These are phyloP conservation scores for Blastomyces emzantsi DNA, from an alignment of 2,329 filamentous ascomycete species.

Conservation along the genomic window DNA sequence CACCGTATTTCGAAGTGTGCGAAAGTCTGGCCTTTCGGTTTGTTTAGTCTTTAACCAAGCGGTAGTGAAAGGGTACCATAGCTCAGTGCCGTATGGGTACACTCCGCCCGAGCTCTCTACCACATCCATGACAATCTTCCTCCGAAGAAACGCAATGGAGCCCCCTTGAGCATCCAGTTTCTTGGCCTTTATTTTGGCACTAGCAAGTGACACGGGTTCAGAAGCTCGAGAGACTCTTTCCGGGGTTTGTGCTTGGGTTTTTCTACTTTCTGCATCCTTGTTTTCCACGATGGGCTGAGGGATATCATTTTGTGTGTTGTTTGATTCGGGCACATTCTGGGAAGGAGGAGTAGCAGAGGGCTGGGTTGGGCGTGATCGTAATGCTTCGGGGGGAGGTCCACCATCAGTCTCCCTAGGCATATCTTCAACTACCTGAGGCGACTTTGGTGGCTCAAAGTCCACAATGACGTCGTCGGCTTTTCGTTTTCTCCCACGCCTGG, in stretches of 20 bases:
- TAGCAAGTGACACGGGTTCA: background rate
- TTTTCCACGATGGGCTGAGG: background rate
- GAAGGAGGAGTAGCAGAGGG: background rate
- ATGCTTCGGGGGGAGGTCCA: background rate
- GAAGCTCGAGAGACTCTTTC: background rate
- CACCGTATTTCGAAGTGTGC: conserved; percentile 44
- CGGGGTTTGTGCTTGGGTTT: background rate
- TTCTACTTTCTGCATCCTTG: background rate
- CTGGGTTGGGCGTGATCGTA: background rate
- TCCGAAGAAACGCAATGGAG: conserved; percentile 38
- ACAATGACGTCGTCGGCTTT: background rate
- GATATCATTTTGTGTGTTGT: background rate
- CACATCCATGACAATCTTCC: conserved; percentile 47
- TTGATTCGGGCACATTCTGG: background rate
- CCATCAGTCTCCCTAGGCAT: background rate
- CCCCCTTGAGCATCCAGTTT: conserved; percentile 26
- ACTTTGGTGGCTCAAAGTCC: conserved; percentile 4
- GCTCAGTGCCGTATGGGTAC: conserved; percentile 47
- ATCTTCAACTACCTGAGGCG: background rate
- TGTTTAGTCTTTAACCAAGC: conserved; percentile 43
- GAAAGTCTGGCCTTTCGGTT: conserved; percentile 42
- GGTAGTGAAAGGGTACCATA: conserved; percentile 47
- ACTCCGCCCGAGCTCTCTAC: conserved; percentile 46
- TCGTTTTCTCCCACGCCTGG: background rate
- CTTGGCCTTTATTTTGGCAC: conserved; percentile 10